A percentile compares a stretch with the other conserved stretches of the same genome.
phyloP scores from a whole-genome alignment of 192 early-diverging fungal genomes.

The Phycomyces nitens region DNA sequence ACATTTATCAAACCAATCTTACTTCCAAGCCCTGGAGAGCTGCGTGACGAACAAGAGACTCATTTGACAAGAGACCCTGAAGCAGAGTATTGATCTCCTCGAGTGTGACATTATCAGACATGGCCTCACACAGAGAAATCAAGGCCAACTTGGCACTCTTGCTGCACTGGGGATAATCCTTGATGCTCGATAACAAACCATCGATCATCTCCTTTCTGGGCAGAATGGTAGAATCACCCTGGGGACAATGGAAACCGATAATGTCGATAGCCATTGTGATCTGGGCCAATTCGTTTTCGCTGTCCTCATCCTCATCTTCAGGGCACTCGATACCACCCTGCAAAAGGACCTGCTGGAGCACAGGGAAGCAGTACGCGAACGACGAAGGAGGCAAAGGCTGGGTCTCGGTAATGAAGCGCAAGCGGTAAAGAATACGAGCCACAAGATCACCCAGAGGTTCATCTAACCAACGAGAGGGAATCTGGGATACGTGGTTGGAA shows the following conservation, averaged over 20 bases:
- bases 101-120: conserved; percentile 42
- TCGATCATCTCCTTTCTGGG: conserved; percentile 65
- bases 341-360: conserved; percentile 61
- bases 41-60: conserved; percentile 64
- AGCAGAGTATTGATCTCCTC: conserved; percentile 59
- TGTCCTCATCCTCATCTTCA: conserved; percentile 38
- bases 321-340: conserved; percentile 57
- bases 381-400: conserved; percentile 54
- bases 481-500: conserved; percentile 37
- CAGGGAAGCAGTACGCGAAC: conserved; percentile 63
- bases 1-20: no score
- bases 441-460: conserved; percentile 49
- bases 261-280: conserved; percentile 63
- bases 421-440: conserved; percentile 62
- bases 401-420: conserved; percentile 58
- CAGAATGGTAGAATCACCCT: conserved; percentile 47
- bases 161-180: conserved; percentile 54
- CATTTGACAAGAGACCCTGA: conserved; percentile 58
- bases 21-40: conserved; percentile 61
- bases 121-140: conserved; percentile 41
- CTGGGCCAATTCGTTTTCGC: conserved; percentile 56
- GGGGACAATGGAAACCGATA: conserved; percentile 56
- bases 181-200: conserved; percentile 58
- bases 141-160: conserved; percentile 54
- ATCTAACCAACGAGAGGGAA: conserved; percentile 47